These are phyloP conservation scores for Phytomonas francai DNA, from an alignment of 208 protist species.

Conservation along the genomic window DNA sequence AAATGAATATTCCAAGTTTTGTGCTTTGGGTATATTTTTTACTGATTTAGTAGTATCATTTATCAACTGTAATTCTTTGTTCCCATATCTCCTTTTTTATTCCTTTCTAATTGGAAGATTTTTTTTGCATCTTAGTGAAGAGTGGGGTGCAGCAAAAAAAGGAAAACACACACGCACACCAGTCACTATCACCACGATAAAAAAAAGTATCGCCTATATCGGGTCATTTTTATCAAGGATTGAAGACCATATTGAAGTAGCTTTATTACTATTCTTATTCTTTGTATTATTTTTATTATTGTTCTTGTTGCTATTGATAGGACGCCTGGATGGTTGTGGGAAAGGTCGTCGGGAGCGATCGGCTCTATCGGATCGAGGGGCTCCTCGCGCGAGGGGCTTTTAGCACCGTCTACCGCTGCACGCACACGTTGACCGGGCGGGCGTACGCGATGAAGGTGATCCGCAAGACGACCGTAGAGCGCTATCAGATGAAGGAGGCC, in stretches of 20 bases:
- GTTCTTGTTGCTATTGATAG: slow-evolving; percentile 1
- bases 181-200: too few relatives aligned
- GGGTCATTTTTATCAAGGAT: too few relatives aligned
- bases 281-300: neutral
- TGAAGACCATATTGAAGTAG: too few relatives aligned
- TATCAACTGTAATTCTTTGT: neutral
- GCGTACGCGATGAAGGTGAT: slow-evolving; percentile 72
- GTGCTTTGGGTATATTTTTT: too few relatives aligned
- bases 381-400: slow-evolving; percentile 66
- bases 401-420: slow-evolving; percentile 76
- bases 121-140: slow-evolving; percentile 1
- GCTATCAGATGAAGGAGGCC: slow-evolving; percentile 48
- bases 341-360: slow-evolving; percentile 41
- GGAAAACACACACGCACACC: too few relatives aligned
- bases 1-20: too few relatives aligned
- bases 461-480: slow-evolving; percentile 24
- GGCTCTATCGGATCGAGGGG: slow-evolving; percentile 52
- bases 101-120: neutral
- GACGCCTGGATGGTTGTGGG: slow-evolving; percentile 35
- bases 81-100: slow-evolving; percentile 1
- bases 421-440: slow-evolving; percentile 21
- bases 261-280: neutral
- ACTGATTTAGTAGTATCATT: neutral
- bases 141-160: too few relatives aligned
- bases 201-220: too few relatives aligned